A percentile compares a stretch with the other conserved stretches of the same genome.
Evolutionary conservation across 2,329 filamentous ascomycete genomes (phyloP).

Genomic region (Hypoxylon sp.): DNA sequence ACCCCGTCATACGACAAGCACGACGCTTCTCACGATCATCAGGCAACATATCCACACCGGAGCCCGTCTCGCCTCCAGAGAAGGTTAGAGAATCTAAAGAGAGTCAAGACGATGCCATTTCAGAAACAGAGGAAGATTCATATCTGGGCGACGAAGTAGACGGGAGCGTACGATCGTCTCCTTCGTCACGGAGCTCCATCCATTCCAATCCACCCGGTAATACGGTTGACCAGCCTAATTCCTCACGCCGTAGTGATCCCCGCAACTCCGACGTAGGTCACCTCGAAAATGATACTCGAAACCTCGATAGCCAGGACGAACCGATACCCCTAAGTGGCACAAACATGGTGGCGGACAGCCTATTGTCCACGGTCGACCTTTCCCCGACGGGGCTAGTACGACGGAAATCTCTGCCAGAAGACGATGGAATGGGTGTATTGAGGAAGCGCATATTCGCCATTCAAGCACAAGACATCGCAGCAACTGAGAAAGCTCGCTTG

Average conservation of each 20-base stretch:
- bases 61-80: conserved; percentile 55
- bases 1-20: conserved; percentile 75
- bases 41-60: conserved; percentile 52
- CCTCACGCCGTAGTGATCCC: conserved; percentile 16
- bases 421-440: conserved; percentile 81
- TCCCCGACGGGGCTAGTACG: conserved; percentile 24
- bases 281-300: conserved; percentile 24
- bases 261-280: conserved; percentile 19
- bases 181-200: conserved; percentile 49
- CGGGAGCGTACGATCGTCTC: conserved; percentile 45
- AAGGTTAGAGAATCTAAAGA: conserved; percentile 41
- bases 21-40: conserved; percentile 67
- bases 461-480: conserved; percentile 70
- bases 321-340: conserved; percentile 26
- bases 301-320: conserved; percentile 26
- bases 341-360: conserved; percentile 33
- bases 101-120: conserved; percentile 50
- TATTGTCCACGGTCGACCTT: conserved; percentile 15
- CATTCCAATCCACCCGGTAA: conserved; percentile 37
- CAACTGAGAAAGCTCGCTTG: conserved; percentile 75
- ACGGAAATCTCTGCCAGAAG: conserved; percentile 70
- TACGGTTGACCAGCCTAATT: conserved; percentile 19
- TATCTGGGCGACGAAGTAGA: conserved; percentile 46
- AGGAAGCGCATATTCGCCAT: conserved; percentile 77
- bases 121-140: conserved; percentile 50